Conservation (phyloP, 148 eudicot genomes). For the Fallopia convolvulus region DNA sequence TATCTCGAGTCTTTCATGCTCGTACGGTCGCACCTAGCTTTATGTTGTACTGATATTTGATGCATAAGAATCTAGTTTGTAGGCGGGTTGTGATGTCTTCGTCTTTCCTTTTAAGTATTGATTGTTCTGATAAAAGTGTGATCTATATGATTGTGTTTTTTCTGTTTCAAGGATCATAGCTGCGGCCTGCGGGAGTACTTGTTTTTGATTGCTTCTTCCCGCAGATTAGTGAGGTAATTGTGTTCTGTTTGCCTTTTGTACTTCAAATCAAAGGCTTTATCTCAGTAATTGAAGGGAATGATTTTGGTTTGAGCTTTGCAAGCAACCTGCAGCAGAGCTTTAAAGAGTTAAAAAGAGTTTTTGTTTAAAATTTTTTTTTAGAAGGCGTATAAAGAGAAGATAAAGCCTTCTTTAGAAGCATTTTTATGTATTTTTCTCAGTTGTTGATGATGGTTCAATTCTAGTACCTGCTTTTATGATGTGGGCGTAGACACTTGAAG, state of each 20-base stretch:
- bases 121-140: not conserved
- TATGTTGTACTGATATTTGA: not conserved
- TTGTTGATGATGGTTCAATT: not conserved
- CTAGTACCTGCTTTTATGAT: not conserved
- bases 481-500: not conserved
- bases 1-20: not conserved
- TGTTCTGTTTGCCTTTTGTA: not conserved
- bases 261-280: not conserved
- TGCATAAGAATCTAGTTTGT: not conserved
- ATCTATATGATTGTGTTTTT: not conserved
- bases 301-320: not conserved
- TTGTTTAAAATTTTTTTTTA: too few species aligned
- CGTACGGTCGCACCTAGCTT: not conserved
- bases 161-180: not conserved
- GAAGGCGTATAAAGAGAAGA: not conserved
- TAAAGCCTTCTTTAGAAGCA: not conserved
- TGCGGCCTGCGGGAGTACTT: not conserved
- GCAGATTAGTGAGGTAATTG: not conserved
- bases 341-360: not conserved
- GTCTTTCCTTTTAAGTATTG: not conserved
- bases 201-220: conserved; percentile 9
- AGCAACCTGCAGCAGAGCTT: not conserved
- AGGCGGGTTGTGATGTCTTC: not conserved
- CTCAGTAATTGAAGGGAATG: not conserved
- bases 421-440: not conserved